A percentile compares a stretch with the other conserved stretches of the same genome.
phyloP scores from a whole-genome alignment of 2,329 filamentous ascomycete genomes.

The Hypoxylon sp. region DNA sequence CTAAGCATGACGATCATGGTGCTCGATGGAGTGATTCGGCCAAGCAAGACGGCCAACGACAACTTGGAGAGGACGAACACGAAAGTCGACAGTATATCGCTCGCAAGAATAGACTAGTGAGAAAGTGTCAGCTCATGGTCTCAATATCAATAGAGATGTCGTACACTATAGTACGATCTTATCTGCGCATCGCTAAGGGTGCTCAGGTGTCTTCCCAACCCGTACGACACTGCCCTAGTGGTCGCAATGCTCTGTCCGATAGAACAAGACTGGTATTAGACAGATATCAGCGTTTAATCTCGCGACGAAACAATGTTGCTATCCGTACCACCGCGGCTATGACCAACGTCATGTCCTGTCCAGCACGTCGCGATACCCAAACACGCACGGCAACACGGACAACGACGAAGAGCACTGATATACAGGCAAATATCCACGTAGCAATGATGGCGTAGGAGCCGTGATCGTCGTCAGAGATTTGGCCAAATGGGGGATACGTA shows the following conservation, averaged over 20 bases:
- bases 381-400: constrained; percentile 8
- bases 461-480: constrained; percentile 10
- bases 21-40: constrained; percentile 8
- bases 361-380: constrained; percentile 5
- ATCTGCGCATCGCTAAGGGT: background rate
- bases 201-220: constrained; percentile 5
- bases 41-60: constrained; percentile 7
- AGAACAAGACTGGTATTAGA: background rate
- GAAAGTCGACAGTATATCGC: constrained; percentile 9
- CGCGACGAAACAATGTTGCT: background rate
- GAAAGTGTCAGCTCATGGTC: too few species aligned
- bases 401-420: constrained; percentile 7
- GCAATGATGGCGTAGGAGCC: constrained; percentile 13
- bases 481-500: constrained; percentile 9
- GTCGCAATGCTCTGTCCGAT: constrained; percentile 3
- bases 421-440: constrained; percentile 14
- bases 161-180: constrained; percentile 5
- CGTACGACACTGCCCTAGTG: constrained; percentile 6
- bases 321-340: constrained; percentile 2
- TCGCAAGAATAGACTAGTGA: constrained; percentile 4
- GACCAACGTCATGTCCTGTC: constrained; percentile 6
- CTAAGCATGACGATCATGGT: background rate
- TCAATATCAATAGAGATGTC: background rate
- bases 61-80: constrained; percentile 13
- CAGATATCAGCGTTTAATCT: background rate